These are phyloP conservation scores for Otatea glauca DNA, from an alignment of 176 grass and related monocot genomes.

Conservation along the genomic window DNA sequence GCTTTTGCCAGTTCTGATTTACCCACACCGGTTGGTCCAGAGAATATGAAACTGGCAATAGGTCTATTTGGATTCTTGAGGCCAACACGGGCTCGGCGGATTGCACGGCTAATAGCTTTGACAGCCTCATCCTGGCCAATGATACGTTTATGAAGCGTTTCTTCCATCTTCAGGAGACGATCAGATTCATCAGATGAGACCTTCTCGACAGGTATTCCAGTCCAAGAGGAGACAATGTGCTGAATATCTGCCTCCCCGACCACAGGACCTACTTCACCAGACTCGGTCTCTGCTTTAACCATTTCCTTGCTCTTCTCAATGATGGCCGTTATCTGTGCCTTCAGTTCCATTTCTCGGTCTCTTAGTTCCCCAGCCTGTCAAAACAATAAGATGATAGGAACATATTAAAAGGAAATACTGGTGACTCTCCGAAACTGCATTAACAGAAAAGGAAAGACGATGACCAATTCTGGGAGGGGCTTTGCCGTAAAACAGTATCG, in stretches of 20 bases:
- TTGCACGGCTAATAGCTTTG: conserved; percentile 94
- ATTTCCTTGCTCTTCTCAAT: conserved; percentile 91
- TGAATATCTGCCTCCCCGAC: conserved; percentile 94
- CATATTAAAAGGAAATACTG: too few species aligned
- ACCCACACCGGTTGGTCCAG: conserved; percentile 93
- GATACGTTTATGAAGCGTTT: conserved; percentile 83
- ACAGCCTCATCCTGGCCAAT: conserved; percentile 98
- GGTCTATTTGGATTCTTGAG: conserved; percentile 93
- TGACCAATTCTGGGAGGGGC: too few species aligned
- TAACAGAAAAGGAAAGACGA: too few species aligned
- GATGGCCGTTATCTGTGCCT: conserved; percentile 77
- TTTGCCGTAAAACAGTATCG: too few species aligned
- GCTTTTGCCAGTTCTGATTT: conserved; percentile 96
- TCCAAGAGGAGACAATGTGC: conserved; percentile 95
- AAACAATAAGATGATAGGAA: conserved; percentile 6
- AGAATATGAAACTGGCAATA: conserved; percentile 99
- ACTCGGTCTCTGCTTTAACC: conserved; percentile 90
- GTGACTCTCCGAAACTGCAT: too few species aligned
- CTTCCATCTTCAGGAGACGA: conserved; percentile 98
- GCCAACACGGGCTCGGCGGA: conserved; percentile 87
- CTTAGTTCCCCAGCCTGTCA: conserved; percentile 77
- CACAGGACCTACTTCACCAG: conserved; percentile 74
- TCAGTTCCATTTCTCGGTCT: conserved; percentile 86
- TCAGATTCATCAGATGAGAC: conserved; percentile 88
- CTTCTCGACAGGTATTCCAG: conserved; percentile 96